Evolutionary conservation across 192 early-diverging fungal genomes (phyloP).

Genomic region (Coemansia sp.): DNA sequence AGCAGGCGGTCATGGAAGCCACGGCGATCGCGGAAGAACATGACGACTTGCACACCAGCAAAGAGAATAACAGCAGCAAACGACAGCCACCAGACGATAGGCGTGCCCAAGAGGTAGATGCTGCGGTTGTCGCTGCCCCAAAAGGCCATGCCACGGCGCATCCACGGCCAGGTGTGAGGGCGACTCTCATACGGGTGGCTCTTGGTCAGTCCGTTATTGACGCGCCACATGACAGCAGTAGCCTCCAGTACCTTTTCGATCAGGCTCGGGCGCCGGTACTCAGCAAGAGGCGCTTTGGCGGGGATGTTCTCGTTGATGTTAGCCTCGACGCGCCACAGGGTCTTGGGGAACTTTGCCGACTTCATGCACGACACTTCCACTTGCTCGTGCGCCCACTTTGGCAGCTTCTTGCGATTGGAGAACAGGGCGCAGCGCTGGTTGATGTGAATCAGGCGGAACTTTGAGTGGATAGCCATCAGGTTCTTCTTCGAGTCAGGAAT

Average conservation of each 20-base stretch:
- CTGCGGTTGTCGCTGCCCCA: conserved; percentile 66
- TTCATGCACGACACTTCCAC: conserved; percentile 93
- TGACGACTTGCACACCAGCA: conserved; percentile 53
- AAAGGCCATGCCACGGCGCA: conserved; percentile 86
- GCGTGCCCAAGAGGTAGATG: conserved; percentile 94
- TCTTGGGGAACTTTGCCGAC: conserved; percentile 62
- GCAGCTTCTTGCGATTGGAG: conserved; percentile 75
- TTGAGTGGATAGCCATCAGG: conserved; percentile 61
- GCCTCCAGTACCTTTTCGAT: conserved; percentile 86
- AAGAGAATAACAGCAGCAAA: conserved; percentile 62
- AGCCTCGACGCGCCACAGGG: conserved; percentile 76
- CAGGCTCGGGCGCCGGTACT: conserved; percentile 68
- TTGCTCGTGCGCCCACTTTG: conserved; percentile 93
- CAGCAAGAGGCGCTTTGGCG: conserved; percentile 56
- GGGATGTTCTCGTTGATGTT: conserved; percentile 61
- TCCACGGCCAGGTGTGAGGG: conserved; percentile 82
- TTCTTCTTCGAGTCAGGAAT: conserved; percentile 44
- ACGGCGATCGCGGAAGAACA: conserved; percentile 60
- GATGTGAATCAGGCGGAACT: conserved; percentile 73
- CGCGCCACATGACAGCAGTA: conserved; percentile 82
- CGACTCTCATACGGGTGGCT: conserved; percentile 92
- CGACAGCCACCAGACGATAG: conserved; percentile 77
- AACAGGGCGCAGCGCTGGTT: conserved; percentile 76
- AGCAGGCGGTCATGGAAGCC: conserved; percentile 42
- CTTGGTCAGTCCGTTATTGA: conserved; percentile 83